phyloP scores from a whole-genome alignment of 192 early-diverging fungal genomes.

The Coemansia sp. region DNA sequence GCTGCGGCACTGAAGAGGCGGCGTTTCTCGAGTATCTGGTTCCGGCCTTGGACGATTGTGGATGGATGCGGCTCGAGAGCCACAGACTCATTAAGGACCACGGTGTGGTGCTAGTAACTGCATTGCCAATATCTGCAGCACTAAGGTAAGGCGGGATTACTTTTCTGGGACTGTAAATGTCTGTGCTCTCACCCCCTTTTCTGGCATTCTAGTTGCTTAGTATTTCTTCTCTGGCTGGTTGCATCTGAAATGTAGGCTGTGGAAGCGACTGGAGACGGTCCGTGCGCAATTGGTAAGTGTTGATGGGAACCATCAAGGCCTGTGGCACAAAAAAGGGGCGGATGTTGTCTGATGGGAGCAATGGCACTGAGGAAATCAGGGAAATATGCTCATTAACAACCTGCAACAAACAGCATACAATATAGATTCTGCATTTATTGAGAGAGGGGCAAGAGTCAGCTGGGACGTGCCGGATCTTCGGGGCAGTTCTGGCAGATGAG shows the following conservation, averaged over 20 bases:
- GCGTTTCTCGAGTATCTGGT: conserved; percentile 15
- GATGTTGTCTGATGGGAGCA: neutral
- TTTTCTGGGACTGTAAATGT: neutral
- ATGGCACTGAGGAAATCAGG: conserved; percentile 11
- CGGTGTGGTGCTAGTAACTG: conserved; percentile 13
- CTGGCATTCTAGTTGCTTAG: neutral
- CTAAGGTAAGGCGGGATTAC: conserved; percentile 15
- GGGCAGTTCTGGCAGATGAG: conserved; percentile 13
- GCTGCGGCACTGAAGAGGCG: conserved; percentile 12
- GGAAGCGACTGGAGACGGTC: conserved; percentile 20
- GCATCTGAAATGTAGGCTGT: conserved; percentile 26
- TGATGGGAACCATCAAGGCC: neutral
- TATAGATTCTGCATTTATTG: conserved; percentile 48
- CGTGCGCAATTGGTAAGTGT: conserved; percentile 40
- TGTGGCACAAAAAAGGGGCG: neutral
- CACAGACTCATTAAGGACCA: conserved; percentile 19
- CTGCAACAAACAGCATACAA: neutral
- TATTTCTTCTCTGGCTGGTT: neutral
- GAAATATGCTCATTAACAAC: neutral
- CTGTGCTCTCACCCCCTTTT: too few species aligned
- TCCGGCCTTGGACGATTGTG: conserved; percentile 25
- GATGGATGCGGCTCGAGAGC: conserved; percentile 25
- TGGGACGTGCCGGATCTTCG: conserved; percentile 9
- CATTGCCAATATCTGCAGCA: conserved; percentile 9
- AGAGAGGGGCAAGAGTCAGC: conserved; percentile 1